Percentiles rank a stretch among this genome's conserved stretches.
Conservation (phyloP, 345 rosid genomes). For the Murraya koenigii region DNA sequence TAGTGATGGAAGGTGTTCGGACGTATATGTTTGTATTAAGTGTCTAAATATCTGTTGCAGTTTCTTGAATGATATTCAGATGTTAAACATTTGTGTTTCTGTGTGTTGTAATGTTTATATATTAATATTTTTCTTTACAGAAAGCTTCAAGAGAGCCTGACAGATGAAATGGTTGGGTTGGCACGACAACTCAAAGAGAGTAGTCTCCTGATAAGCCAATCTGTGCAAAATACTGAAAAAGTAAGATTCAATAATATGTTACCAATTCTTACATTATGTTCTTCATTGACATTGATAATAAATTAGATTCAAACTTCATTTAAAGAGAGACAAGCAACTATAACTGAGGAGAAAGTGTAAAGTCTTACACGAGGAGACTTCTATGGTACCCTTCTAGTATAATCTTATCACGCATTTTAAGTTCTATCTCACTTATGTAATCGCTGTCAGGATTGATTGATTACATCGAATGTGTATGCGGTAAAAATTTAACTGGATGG, state of each 20-base stretch:
- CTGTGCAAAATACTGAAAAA: constrained; percentile 73
- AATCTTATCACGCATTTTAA: no score
- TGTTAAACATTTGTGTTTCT: neutral
- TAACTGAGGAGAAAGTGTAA: no score
- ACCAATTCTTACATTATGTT: neutral
- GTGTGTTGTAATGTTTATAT: neutral
- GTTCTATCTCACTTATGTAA: no score
- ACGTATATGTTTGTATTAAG: neutral
- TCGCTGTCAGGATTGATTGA: no score
- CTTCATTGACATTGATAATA: neutral
- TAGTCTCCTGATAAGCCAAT: constrained; percentile 74
- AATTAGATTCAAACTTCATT: neutral
- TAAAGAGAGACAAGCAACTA: neutral
- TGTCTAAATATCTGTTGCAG: neutral
- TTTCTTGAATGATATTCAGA: neutral
- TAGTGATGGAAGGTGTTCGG: neutral
- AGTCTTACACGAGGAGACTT: no score
- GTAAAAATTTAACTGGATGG: no score
- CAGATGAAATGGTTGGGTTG: constrained; percentile 92
- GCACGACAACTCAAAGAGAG: constrained; percentile 84
- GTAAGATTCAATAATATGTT: constrained; percentile 29
- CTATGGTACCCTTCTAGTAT: no score
- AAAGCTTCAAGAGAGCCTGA: constrained; percentile 78
- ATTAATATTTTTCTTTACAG: constrained; percentile 26
- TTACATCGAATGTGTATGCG: no score